These are phyloP conservation scores for Xylaria sp. DNA, from an alignment of 2,329 filamentous ascomycete species.

Conservation along the genomic window DNA sequence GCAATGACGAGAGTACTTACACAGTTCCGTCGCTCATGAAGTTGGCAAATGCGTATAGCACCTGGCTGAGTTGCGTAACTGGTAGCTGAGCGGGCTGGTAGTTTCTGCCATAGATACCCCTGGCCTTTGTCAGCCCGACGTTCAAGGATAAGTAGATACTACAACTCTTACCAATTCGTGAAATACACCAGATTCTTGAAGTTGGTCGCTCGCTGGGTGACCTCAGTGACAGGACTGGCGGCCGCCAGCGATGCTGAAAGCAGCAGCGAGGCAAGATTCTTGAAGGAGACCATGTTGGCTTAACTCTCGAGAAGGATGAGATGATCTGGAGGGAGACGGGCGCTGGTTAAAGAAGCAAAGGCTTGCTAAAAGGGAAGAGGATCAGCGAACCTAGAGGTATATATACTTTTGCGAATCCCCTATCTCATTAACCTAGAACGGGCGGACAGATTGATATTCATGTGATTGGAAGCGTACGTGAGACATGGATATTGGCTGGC, in stretches of 20 bases:
- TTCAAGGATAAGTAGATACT: not conserved
- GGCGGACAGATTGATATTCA: constrained; percentile 32
- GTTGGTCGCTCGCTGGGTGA: constrained; percentile 42
- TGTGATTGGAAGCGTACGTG: constrained; percentile 36
- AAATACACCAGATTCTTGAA: constrained; percentile 61
- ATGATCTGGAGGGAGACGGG: constrained; percentile 25
- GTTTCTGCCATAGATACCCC: constrained; percentile 79
- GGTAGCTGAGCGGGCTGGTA: constrained; percentile 78
- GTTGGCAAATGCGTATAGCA: constrained; percentile 86
- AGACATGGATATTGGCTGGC: constrained; percentile 26
- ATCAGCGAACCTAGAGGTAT: constrained; percentile 34
- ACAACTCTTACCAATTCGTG: constrained; percentile 57
- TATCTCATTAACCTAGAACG: constrained; percentile 21
- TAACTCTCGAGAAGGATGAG: constrained; percentile 20
- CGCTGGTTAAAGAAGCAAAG: constrained; percentile 17
- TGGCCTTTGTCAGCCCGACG: constrained; percentile 40
- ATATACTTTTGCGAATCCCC: constrained; percentile 24
- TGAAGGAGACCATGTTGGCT: constrained; percentile 44
- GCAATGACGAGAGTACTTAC: constrained; percentile 52
- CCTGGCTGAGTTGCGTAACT: constrained; percentile 75
- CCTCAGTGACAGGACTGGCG: constrained; percentile 38
- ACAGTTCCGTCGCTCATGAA: constrained; percentile 76
- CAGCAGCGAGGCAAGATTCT: constrained; percentile 40
- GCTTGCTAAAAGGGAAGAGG: constrained; percentile 21
- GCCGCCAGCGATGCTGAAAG: constrained; percentile 43